phyloP scores from a whole-genome alignment of 192 early-diverging fungal genomes.

The Radiomyces spectabilis region DNA sequence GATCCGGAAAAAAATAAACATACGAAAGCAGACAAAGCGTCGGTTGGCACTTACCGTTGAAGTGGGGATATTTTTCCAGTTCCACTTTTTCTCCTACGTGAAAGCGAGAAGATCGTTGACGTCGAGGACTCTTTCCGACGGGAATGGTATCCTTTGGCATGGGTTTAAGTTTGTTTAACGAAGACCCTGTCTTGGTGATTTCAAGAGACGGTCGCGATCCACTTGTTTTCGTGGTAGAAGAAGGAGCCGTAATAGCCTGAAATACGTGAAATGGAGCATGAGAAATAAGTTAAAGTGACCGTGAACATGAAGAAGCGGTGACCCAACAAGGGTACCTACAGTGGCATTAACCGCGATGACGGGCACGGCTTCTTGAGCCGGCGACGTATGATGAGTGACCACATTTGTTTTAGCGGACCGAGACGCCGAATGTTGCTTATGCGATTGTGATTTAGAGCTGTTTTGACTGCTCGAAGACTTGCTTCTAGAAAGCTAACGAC shows the following conservation, averaged over 20 bases:
- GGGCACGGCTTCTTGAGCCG: neutral
- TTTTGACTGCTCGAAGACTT: neutral
- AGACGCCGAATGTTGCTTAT: neutral
- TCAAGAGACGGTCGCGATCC: neutral
- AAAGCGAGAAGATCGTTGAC: conserved; percentile 83
- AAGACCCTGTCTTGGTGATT: neutral
- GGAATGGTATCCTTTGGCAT: conserved; percentile 65
- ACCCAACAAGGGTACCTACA: neutral
- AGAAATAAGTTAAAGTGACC: too few relatives aligned
- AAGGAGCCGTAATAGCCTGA: too few relatives aligned
- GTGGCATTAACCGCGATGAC: neutral
- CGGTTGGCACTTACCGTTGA: conserved; percentile 53
- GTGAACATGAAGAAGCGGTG: neutral
- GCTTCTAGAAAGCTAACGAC: conserved; percentile 1
- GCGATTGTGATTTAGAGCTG: neutral
- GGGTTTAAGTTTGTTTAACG: conserved; percentile 8
- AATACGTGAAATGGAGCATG: too few relatives aligned
- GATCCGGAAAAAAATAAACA: neutral
- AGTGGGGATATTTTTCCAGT: conserved; percentile 62
- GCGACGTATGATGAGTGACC: too few relatives aligned
- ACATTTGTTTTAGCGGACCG: too few relatives aligned
- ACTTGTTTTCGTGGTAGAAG: neutral
- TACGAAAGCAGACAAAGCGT: neutral
- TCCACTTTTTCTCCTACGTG: conserved; percentile 76
- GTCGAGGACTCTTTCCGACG: conserved; percentile 69